Conservation (phyloP, 495 filamentous ascomycete genomes). For the Elaphomyces granulatus region DNA sequence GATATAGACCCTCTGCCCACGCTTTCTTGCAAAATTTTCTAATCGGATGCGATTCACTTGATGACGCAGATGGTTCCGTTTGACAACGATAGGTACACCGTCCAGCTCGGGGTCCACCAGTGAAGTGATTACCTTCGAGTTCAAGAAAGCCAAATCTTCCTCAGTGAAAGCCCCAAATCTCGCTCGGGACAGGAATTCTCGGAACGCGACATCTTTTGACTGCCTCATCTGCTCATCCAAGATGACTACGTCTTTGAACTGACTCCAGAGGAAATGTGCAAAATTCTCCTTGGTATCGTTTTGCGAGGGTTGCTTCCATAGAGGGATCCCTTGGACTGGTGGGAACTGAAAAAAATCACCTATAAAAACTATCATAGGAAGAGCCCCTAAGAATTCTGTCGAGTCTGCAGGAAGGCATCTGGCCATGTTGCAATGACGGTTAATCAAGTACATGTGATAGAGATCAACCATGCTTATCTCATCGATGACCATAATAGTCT, state of each 20-base stretch:
- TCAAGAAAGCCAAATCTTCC: neutral
- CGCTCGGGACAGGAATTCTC: constrained; percentile 1
- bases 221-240: constrained; percentile 5
- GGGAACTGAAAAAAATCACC: no score
- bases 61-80: neutral
- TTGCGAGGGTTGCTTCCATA: no score
- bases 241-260: constrained; percentile 3
- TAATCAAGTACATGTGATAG: no score
- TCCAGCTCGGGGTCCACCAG: neutral
- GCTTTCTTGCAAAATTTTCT: neutral
- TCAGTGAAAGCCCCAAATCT: neutral
- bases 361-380: no score
- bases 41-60: neutral
- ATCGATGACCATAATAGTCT: no score
- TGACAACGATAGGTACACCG: neutral
- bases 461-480: no score
- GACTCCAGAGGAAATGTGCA: no score
- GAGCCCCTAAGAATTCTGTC: no score
- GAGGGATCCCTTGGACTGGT: no score
- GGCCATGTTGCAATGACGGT: no score
- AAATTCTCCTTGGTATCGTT: no score
- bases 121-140: neutral
- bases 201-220: constrained; percentile 1
- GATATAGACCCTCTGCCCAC: neutral
- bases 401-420: no score